Percentiles rank a stretch among this genome's conserved stretches.
Evolutionary conservation across 2,329 filamentous ascomycete species (phyloP).

Genomic region (Paecilomyces niveus): DNA sequence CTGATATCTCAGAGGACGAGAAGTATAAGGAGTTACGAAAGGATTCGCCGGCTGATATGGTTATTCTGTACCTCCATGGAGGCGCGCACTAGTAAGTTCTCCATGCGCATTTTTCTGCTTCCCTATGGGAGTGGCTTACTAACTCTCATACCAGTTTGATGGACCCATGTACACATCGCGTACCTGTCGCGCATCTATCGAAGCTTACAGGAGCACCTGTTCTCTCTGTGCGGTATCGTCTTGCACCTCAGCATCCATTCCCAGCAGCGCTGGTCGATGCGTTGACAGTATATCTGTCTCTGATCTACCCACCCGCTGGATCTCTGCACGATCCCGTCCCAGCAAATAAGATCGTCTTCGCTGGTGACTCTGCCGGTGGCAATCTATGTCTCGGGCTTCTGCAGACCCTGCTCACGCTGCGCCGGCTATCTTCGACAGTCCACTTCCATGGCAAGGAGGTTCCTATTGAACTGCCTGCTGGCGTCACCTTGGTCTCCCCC

Average conservation of each 20-base stretch:
- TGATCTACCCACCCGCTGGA: slow-evolving; percentile 38
- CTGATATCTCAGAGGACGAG: slow-evolving; percentile 35
- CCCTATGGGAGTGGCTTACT: background rate
- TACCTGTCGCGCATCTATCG: slow-evolving; percentile 29
- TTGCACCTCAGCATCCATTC: slow-evolving; percentile 43
- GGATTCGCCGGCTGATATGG: slow-evolving; percentile 32
- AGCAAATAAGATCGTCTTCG: slow-evolving; percentile 38
- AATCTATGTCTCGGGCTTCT: slow-evolving; percentile 35
- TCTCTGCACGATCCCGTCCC: slow-evolving; percentile 36
- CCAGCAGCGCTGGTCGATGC: slow-evolving; percentile 41
- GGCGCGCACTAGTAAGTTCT: slow-evolving; percentile 38
- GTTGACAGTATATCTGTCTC: slow-evolving; percentile 40
- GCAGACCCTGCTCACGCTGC: slow-evolving; percentile 36
- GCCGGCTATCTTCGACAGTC: slow-evolving; percentile 25
- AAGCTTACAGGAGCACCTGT: slow-evolving; percentile 32
- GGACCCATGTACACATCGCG: slow-evolving; percentile 38
- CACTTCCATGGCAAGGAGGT: slow-evolving; percentile 35
- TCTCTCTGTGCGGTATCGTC: slow-evolving; percentile 40
- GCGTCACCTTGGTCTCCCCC: slow-evolving; percentile 31
- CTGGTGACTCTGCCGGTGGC: slow-evolving; percentile 42
- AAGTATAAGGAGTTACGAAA: slow-evolving; percentile 35
- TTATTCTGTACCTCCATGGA: slow-evolving; percentile 42
- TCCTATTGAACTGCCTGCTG: slow-evolving; percentile 34
- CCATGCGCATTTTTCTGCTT: background rate
- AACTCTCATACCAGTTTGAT: slow-evolving; percentile 26